These are phyloP conservation scores for Rhodocollybia butyracea DNA, from an alignment of 768 basidiomycete genomes.

Conservation along the genomic window DNA sequence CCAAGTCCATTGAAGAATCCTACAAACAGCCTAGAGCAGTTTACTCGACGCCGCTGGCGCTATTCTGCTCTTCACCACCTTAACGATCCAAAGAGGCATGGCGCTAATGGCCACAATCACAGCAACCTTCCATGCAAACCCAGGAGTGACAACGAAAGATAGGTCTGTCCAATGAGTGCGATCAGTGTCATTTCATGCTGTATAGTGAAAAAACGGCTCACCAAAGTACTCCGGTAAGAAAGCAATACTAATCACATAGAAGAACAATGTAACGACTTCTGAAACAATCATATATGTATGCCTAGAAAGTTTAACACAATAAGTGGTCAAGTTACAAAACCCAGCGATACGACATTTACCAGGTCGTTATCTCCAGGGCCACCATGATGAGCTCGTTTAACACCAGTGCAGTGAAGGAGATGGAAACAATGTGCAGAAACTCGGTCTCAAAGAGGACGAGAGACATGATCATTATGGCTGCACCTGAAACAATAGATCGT, in stretches of 20 bases:
- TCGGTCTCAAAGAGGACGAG: conserved; percentile 95
- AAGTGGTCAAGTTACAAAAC: neutral
- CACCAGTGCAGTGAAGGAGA: conserved; percentile 94
- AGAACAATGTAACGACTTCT: conserved; percentile 81
- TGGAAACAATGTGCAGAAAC: conserved; percentile 96
- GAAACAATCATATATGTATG: conserved; percentile 94
- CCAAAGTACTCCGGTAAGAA: conserved; percentile 98
- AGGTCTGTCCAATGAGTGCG: conserved; percentile 52
- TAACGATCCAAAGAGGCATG: conserved; percentile 88
- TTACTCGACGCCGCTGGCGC: conserved; percentile 95
- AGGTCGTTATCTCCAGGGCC: conserved; percentile 94
- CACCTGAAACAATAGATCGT: conserved; percentile 46
- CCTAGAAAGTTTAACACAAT: conserved; percentile 39
- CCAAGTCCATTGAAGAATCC: too few relatives aligned
- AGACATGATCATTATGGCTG: conserved; percentile 98
- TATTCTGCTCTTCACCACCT: conserved; percentile 78
- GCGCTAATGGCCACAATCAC: conserved; percentile 94
- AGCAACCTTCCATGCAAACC: conserved; percentile 93
- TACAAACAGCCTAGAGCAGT: conserved; percentile 67
- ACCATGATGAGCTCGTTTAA: conserved; percentile 99
- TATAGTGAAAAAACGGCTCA: conserved; percentile 33
- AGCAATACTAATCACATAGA: conserved; percentile 89
- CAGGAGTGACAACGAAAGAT: conserved; percentile 82
- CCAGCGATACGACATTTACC: conserved; percentile 42
- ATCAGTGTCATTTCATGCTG: neutral